phyloP scores from a whole-genome alignment of 495 filamentous ascomycete species.

The Trichoderma virens region DNA sequence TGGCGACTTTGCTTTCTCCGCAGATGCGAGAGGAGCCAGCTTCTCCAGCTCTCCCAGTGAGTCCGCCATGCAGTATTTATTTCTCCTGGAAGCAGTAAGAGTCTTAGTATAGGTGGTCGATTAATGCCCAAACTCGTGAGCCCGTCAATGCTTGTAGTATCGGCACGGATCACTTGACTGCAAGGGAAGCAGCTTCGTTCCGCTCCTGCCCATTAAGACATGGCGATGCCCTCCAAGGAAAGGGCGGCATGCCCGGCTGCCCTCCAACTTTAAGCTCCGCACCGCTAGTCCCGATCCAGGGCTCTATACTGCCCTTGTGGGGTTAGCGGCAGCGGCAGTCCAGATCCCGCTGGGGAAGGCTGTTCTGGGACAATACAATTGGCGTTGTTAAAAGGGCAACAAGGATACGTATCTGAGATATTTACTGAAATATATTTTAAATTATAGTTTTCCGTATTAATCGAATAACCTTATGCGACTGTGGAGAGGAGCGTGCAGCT shows the following conservation, averaged over 20 bases:
- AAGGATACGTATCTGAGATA: no score
- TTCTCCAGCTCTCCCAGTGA: background rate
- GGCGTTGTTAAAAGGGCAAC: no score
- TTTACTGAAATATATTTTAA: no score
- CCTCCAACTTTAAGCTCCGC: background rate
- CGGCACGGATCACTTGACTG: background rate
- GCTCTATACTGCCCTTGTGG: background rate
- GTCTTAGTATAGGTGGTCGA: background rate
- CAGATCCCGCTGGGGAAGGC: background rate
- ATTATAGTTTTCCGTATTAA: no score
- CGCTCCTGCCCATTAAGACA: background rate
- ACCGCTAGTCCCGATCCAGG: background rate
- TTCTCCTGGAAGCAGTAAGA: background rate
- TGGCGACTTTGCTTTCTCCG: constrained; percentile 1
- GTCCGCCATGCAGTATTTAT: constrained; percentile 7
- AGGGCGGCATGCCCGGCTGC: constrained; percentile 3
- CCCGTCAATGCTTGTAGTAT: background rate
- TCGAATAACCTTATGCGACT: no score
- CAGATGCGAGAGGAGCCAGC: background rate
- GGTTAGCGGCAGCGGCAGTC: background rate
- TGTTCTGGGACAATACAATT: background rate
- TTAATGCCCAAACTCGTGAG: background rate
- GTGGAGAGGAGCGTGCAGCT: no score
- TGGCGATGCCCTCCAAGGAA: background rate
- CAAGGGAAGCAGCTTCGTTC: constrained; percentile 1